Base-by-base conservation (phyloP, 129 eudicot species). In the Mikania micrantha region DNA sequence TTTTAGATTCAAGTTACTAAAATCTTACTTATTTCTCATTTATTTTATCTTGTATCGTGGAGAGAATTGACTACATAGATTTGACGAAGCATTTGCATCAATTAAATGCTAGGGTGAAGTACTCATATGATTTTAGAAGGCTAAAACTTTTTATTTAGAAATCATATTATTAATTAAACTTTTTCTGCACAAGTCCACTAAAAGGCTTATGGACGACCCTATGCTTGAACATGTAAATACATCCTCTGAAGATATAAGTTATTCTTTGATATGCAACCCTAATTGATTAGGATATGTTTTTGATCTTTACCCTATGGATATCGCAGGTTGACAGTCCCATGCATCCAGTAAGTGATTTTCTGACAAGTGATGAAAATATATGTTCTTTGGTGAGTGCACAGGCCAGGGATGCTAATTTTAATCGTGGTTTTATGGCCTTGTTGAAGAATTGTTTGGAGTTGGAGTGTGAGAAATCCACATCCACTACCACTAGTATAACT, bases 391-490 rank as follows among this genome's bases (percentile, higher is more conserved):
- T 74, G 50, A 16, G 67, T 25, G 60, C 76, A 56, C 90, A 84
- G 65, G 72, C 19, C 29, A 66, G 32, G 72, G 62, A n/a, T 21
- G 74, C 70, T 21, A 19, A 65, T 41, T 57, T 76, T 21, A 83
- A 65, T 42, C 79, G 27, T 16, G 85, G 81, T 28, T 29, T 88
- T 59, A 80, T 88, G 64, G 21, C 40, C 41, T 58, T 88, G 75
- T 79, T 93, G 80, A 78, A 56, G 29, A 77, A 77, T n/a, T 84
- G 90, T 64, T 69, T 93, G 64, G 92, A 88, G 74, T 41, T 41
- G 2, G 99, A 89, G 2, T 12, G 77, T 16, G 79, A 58, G 21
- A 73, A 80, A 49, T 73, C 85, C 1, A 66, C 66, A 2, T 52
- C 59, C 31, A 52, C 59, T 22, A 19, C 59, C 31, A 52, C 59